Evolutionary conservation across 352 stramenopile species (phyloP), one percentile per base, ranked within the genome.

Genomic region (Pythium plurisporium): DNA sequence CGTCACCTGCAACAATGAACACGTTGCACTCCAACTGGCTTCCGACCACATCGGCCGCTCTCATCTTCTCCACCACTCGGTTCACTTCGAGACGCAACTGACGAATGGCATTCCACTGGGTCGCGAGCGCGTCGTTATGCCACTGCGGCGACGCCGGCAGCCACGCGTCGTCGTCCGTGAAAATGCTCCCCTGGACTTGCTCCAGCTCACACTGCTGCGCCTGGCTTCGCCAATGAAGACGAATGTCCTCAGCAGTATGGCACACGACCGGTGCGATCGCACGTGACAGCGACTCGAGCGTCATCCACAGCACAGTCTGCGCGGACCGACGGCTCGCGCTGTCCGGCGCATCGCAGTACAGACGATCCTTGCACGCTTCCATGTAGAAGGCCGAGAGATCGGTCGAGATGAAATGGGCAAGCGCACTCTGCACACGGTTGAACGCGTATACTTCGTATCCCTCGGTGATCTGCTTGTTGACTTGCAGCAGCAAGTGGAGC

Each of bases 321-420:
- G 77, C 81, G 4, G 74, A 69, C 11, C 80, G 72, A 48, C 96
- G 91, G 46, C 89, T 84, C 25, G 64, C 31, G 60, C 94, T 86
- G 63, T 96, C 72, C 9, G 82, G 59, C 14, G 76, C 80, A 29
- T 96, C 97, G 66, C 97, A 98, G 73, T 99, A 99, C 33, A 99
- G 69, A 9, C 96, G 82, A 66, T 99, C 96, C 68, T 99, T 99
- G 31, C 90, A 86, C 17, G 96, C 93, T 70, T 99, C 95, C 67
- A 99, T 89, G 79, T 99, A 99, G 66, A 99, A 98, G 53, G 97
- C 96, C 26, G 96, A 99, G 12, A 99, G 67, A 64, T 99, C 96
- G 0, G 86, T 91, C 25, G 90, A 83, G 67, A 99, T 79, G 53
- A 95, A 99, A 53, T 95, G 82, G 25, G 96, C 76, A 0, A 99